phyloP scores from a whole-genome alignment of 106 monocot genomes.

The Allium fistulosum region DNA sequence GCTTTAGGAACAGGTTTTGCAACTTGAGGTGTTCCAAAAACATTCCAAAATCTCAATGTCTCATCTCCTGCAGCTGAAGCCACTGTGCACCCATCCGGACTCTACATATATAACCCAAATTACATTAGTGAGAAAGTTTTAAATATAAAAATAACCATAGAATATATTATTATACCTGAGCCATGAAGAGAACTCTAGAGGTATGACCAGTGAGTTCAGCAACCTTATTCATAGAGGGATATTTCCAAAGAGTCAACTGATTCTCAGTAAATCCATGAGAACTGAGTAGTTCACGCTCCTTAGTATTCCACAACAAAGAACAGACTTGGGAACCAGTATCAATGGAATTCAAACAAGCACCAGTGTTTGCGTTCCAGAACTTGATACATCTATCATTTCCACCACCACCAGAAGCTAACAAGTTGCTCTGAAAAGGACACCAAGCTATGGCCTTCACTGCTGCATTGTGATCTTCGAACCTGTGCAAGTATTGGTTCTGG shows the following conservation, averaged over 20 bases:
- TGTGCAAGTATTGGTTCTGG: conserved; percentile 21
- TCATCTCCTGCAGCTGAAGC: conserved; percentile 6
- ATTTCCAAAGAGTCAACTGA: conserved; percentile 20
- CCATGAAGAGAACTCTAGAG: conserved; percentile 16
- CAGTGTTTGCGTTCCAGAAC: conserved; percentile 20
- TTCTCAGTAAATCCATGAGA: conserved; percentile 21
- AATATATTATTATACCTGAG: conserved; percentile 8
- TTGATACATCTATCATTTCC: conserved; percentile 12
- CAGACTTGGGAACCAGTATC: conserved; percentile 17
- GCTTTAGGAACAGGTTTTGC: conserved; percentile 29
- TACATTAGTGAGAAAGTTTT: too few relatives aligned
- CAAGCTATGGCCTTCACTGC: conserved; percentile 24
- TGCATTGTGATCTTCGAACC: conserved; percentile 8
- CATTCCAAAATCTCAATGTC: conserved; percentile 1
- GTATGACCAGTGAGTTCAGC: conserved; percentile 11
- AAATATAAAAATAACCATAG: too few relatives aligned
- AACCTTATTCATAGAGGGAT: conserved; percentile 18
- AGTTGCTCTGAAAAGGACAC: conserved; percentile 18
- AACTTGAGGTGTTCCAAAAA: conserved; percentile 7
- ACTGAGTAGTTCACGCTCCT: conserved; percentile 19
- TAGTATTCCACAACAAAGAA: conserved; percentile 19
- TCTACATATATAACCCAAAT: not conserved
- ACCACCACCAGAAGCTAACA: conserved; percentile 25
- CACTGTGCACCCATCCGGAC: conserved; percentile 1
- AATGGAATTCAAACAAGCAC: conserved; percentile 4